These are phyloP conservation scores for Cordyceps militaris DNA, from an alignment of 2,329 filamentous ascomycete species.

Conservation along the genomic window DNA sequence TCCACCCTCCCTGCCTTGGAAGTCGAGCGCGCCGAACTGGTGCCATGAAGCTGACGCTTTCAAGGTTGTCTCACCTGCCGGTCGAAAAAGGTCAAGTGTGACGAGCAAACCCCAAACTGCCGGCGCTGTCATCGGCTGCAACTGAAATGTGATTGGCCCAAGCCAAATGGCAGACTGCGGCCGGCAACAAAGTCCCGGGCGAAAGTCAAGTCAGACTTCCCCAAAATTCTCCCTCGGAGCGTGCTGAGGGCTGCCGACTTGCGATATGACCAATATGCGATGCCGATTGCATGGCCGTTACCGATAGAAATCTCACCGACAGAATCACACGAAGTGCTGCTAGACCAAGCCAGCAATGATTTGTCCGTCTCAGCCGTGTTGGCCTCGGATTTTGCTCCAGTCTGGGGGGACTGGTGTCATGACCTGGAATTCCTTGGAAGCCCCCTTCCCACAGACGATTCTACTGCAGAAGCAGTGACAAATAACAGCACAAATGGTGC, in stretches of 20 bases:
- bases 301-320: neutral
- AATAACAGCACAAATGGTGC: neutral
- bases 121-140: slow-evolving; percentile 5
- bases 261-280: neutral
- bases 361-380: neutral
- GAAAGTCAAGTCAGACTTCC: neutral
- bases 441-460: neutral
- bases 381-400: neutral
- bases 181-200: neutral
- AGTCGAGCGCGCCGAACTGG: neutral
- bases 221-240: neutral
- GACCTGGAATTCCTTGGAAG: neutral
- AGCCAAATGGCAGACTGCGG: neutral
- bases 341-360: neutral
- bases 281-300: neutral
- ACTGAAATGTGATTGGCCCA: slow-evolving; percentile 6
- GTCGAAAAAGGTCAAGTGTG: slow-evolving; percentile 11
- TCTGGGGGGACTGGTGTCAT: neutral
- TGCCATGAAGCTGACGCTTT: neutral
- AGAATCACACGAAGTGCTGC: neutral
- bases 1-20: neutral
- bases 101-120: slow-evolving; percentile 9
- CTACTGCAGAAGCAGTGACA: neutral
- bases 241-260: neutral
- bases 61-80: slow-evolving; percentile 11